These are phyloP conservation scores for Pichia rugopelliculosa DNA, from an alignment of 805 yeast species.

Conservation along the genomic window DNA sequence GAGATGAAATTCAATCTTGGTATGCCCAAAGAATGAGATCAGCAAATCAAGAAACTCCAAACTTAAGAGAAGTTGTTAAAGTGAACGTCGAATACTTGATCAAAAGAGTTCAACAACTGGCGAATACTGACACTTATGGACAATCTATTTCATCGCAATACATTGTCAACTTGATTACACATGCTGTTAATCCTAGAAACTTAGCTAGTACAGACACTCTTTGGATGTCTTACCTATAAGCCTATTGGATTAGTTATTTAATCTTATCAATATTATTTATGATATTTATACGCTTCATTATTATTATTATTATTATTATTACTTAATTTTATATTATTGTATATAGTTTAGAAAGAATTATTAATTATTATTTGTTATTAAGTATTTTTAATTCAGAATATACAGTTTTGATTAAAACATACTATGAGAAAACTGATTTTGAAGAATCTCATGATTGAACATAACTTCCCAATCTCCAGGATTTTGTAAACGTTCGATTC, in stretches of 20 bases:
- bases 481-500: conserved; percentile 18
- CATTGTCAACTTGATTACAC: conserved; percentile 81
- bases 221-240: conserved; percentile 89
- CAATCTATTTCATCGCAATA: conserved; percentile 83
- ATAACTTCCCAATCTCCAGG: conserved; percentile 2
- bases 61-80: conserved; percentile 77
- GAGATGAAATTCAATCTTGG: conserved; percentile 95
- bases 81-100: conserved; percentile 80
- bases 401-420: conserved; percentile 14
- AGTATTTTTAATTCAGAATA: background rate
- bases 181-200: conserved; percentile 92
- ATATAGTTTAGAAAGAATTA: background rate
- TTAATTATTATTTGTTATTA: background rate
- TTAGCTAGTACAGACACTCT: conserved; percentile 84
- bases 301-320: background rate
- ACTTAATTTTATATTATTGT: background rate
- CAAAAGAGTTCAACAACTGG: conserved; percentile 69
- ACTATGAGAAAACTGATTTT: conserved; percentile 17
- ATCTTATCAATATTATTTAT: background rate
- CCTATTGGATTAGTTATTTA: too few relatives aligned
- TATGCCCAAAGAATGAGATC: conserved; percentile 81
- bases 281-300: background rate
- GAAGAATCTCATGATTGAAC: conserved; percentile 6
- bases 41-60: conserved; percentile 67
- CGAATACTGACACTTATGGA: conserved; percentile 42